Conservation (phyloP, 148 eudicot species). For the Rhododendron ferrugineum region DNA sequence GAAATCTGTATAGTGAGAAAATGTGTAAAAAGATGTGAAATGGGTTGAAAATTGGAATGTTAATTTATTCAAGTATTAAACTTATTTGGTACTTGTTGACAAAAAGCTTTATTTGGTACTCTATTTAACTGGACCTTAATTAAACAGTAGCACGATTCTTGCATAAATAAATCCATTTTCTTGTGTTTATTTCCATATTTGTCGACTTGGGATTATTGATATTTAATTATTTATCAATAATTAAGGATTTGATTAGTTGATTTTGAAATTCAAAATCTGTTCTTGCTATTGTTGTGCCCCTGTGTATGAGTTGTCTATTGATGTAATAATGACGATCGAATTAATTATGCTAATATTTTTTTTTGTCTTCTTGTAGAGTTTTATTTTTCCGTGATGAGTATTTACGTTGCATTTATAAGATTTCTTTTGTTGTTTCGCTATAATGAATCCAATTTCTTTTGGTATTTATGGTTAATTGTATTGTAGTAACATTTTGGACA, state of each 20-base stretch:
- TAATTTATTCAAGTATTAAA: background rate
- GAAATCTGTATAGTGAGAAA: background rate
- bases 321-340: background rate
- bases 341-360: background rate
- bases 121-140: background rate
- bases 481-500: background rate
- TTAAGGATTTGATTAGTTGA: background rate
- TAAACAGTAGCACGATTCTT: background rate
- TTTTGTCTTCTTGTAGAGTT: background rate
- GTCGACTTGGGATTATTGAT: background rate
- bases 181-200: background rate
- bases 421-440: background rate
- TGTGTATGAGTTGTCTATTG: background rate
- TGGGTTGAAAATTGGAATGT: background rate
- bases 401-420: background rate
- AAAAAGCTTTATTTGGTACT: background rate
- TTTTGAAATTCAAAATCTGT: background rate
- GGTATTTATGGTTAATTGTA: background rate
- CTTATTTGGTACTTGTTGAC: too few relatives aligned
- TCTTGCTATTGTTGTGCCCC: background rate
- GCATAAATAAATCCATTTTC: background rate
- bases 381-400: background rate
- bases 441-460: background rate
- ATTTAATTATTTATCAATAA: background rate
- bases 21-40: background rate